Evolutionary conservation across 495 filamentous ascomycete genomes (phyloP), one percentile per base, ranked within the genome.

Genomic region (Penicillium longicatenatum): DNA sequence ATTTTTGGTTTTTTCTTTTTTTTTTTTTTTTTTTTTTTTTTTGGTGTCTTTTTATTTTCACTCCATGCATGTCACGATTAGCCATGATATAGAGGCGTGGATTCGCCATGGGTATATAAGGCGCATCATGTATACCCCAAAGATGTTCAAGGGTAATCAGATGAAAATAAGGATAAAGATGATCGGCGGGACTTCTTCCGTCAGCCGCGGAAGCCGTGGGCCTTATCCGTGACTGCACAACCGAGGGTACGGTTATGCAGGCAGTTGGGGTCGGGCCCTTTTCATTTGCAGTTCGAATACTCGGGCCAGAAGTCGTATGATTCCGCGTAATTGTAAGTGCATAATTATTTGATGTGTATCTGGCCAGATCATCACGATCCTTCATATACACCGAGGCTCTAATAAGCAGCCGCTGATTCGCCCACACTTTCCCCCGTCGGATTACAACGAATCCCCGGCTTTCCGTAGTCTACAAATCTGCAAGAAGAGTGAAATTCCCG

Each of bases 351-450:
- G 26, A 5, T 9, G 20, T 48, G 14, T 29, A 48, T 58, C n/a
- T 45, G 50, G 55, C 60, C 55, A 39, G 50, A 50, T 45, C 22
- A 37, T 30, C 55, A 39, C 55, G 41, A 30, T 11, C 42, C 20
- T 54, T 52, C 58, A 60, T 56, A 59, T 59, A 35, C 56, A 33
- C 54, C 61, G 54, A 60, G 50, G 31, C 53, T 49, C 56, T 41
- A 66, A 69, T 69, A 66, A 69, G 66, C 66, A 59, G 58, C 53
- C 58, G 58, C 63, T 69, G 64, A 69, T 69, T 66, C 63, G 66
- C 41, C 49, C 47, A 31, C 11, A 20, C 16, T 39, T 39, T 6
- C 2, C 33, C 24, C 20, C 14, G 21, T 24, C n/a, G 14, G 17
- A 52, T 21, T 29, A 33, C 37, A 22, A 24, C 20, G 31, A 39